Evolutionary conservation across 768 basidiomycete genomes (phyloP), one percentile per base, ranked within the genome.

Genomic region (Hygrocybe coccinea): DNA sequence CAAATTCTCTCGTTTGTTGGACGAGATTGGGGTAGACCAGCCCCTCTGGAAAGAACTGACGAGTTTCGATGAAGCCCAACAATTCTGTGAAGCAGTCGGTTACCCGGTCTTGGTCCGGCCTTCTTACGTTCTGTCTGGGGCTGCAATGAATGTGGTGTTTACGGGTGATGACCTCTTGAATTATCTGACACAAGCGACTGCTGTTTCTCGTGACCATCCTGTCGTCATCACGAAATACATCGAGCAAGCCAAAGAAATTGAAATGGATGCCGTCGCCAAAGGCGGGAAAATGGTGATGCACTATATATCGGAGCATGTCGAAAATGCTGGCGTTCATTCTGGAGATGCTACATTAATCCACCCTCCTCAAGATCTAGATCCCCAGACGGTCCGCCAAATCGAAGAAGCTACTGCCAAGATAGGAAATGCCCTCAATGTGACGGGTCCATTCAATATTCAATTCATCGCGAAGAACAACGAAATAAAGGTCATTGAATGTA

Each of bases 381-480:
- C 95, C 3, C 86, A 92, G 67, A 98, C 95, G 5, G 93, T 99
- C 48, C 84, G 88, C 51, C 92, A 91, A 66, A 97, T 99, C 64
- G 94, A 94, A 70, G 91, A 94, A 65, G 97, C 97, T 6, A 98
- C 95, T 1, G 87, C 85, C 39, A 99, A 98, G 79, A 98, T 99
- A 59, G 97, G 93, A 29, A 90, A 94, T 56, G 95, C 97, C 12
- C 83, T 99, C 56, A 97, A 98, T 67, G 95, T 98, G 45, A 97
- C 95, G 5, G 97, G 95, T 5, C 95, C 95, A 1, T 98, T 89
- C 84, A 99, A 99, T 69, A 99, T 99, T 67, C 95, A 99, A 76
- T 97, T 99, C 75, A 97, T 99, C 64, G 95, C 95, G 50, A 99
- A 99, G 82, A 90, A 99, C 75, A 98, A 97, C 75, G 95, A 97